Conservation (phyloP, 768 basidiomycete species). For the Leccinum longicurvipes region DNA sequence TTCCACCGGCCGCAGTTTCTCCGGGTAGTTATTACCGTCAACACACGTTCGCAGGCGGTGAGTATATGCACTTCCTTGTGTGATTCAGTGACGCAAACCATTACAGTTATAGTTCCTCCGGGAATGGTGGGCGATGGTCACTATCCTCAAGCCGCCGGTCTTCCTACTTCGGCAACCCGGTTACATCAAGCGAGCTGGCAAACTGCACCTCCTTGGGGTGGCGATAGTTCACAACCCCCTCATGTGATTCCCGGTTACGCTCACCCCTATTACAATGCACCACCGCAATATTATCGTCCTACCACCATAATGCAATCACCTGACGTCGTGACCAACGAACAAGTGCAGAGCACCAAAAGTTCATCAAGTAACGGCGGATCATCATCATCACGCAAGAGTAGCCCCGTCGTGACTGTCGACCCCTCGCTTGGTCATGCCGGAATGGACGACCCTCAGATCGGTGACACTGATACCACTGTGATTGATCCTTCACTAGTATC, state of each 20-base stretch:
- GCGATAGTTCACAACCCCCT: conserved; percentile 37
- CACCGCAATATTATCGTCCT: conserved; percentile 50
- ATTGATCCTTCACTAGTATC: conserved; percentile 40
- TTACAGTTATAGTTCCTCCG: conserved; percentile 40
- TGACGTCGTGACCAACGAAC: conserved; percentile 15
- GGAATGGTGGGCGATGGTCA: conserved; percentile 41
- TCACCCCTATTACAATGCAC: conserved; percentile 31
- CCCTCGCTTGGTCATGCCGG: conserved; percentile 18
- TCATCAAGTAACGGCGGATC: conserved; percentile 26
- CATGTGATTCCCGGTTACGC: conserved; percentile 36
- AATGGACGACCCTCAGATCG: conserved; percentile 12
- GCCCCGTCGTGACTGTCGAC: conserved; percentile 25
- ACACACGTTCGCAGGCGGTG: conserved; percentile 51
- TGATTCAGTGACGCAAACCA: conserved; percentile 5
- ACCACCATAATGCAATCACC: conserved; percentile 24
- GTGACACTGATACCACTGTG: conserved; percentile 21
- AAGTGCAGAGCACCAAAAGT: conserved; percentile 23
- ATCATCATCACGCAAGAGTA: conserved; percentile 27
- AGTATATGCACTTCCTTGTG: conserved; percentile 9
- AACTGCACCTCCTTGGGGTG: conserved; percentile 31
- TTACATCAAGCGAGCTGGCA: conserved; percentile 43
- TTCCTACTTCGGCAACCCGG: conserved; percentile 55
- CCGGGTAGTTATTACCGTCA: conserved; percentile 57
- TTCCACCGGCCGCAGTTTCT: conserved; percentile 33
- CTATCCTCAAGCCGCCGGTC: conserved; percentile 39